Evolutionary conservation across 768 basidiomycete species (phyloP), one percentile per base, ranked within the genome.

Genomic region (Calocybe indica): DNA sequence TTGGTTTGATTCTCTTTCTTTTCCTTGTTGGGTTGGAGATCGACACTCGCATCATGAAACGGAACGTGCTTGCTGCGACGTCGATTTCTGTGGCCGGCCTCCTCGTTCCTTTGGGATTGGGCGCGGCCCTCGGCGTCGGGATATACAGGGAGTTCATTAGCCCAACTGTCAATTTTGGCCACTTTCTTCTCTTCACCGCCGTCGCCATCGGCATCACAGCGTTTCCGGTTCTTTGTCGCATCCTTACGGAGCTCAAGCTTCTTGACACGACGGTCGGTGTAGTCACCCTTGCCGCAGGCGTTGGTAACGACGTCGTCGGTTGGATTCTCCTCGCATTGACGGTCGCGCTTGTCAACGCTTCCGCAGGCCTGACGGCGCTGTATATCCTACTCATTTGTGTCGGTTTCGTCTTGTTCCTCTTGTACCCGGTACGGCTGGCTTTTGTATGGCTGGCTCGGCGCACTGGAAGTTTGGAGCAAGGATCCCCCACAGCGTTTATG

Each of bases 1-100:
- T 93, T 52, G 91, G 86, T 37, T 73, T 90, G 15, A 71, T 87
- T 41, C 67, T 90, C 22, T 90, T 83, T 67, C 74, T 93, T 6
- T 93, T 93, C 73, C 72, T 93, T 40, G 79, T 93, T 29, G 92
- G 86, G 2, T 72, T 92, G 33, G 92, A 94, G 68, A 80, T 92
- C 52, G 92, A 95, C 61, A 72, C 79, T 5, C 71, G 76, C 6
- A 58, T 92, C 37, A 69, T 92, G 55, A 80, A 70, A 55, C 74
- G 78, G 39, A 90, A 92, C 60, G 66, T 76, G 6, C 63, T 69
- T 22, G 70, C 80, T 0, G 78, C 88, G 3, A 59, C 73, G 3
- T 59, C 72, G 12, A 80, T 92, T 37, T 84, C 85, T 0, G 45
- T 76, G 0, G 78, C 79, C 0, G 91, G 92, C 0, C 74, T 94